phyloP scores from a whole-genome alignment of 2,329 filamentous ascomycete genomes.

The Calonectria montana region DNA sequence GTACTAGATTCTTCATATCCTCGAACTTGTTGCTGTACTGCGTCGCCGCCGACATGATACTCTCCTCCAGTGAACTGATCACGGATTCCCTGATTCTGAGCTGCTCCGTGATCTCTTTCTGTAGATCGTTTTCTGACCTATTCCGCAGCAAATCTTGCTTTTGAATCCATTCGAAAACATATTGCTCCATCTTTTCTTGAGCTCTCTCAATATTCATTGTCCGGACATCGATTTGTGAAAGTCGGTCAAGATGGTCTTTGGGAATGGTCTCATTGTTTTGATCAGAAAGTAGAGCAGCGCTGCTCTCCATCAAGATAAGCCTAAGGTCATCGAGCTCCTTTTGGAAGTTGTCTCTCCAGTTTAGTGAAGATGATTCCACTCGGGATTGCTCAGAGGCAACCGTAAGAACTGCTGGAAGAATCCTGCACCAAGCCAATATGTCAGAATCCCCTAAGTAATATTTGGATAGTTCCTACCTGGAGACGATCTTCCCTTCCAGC shows the following conservation, averaged over 20 bases:
- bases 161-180: conserved; percentile 23
- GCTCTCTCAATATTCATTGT: conserved; percentile 21
- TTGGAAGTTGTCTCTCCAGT: conserved; percentile 18
- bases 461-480: conserved; percentile 23
- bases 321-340: background rate
- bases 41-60: conserved; percentile 29
- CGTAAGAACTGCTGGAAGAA: conserved; percentile 30
- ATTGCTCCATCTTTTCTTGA: conserved; percentile 30
- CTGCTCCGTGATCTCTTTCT: conserved; percentile 28
- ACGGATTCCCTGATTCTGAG: conserved; percentile 34
- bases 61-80: conserved; percentile 36
- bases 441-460: background rate
- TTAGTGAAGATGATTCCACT: conserved; percentile 14
- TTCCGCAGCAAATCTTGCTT: conserved; percentile 15
- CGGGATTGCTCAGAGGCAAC: conserved; percentile 23
- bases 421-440: conserved; percentile 1
- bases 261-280: background rate
- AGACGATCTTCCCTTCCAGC: conserved; percentile 32
- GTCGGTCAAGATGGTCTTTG: conserved; percentile 11
- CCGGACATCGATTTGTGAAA: conserved; percentile 21
- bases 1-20: conserved; percentile 16
- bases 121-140: conserved; percentile 16
- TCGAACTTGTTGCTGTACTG: conserved; percentile 35
- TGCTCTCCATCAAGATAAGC: background rate
- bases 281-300: background rate